A percentile compares a stretch with the other conserved stretches of the same genome.
These are phyloP conservation scores for Syncephalis plumigaleata DNA, from an alignment of 371 early-diverging fungal genomes.

Conservation along the genomic window DNA sequence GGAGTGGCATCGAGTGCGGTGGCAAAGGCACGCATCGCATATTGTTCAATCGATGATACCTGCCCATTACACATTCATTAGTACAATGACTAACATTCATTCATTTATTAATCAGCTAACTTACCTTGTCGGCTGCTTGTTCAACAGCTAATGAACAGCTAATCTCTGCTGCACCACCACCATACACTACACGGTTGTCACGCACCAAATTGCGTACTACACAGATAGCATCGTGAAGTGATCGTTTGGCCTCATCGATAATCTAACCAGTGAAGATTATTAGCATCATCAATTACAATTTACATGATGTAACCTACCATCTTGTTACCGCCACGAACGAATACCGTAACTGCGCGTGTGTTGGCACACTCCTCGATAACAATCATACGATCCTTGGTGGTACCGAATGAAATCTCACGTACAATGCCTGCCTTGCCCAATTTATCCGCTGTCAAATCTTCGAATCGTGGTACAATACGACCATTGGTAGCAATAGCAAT, in stretches of 20 bases:
- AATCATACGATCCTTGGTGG: constrained; percentile 97
- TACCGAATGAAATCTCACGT: constrained; percentile 92
- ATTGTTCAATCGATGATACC: constrained; percentile 87
- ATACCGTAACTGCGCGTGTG: constrained; percentile 93
- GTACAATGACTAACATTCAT: neutral
- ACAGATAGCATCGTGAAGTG: constrained; percentile 98
- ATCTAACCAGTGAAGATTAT: constrained; percentile 26
- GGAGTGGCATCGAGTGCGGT: constrained; percentile 96
- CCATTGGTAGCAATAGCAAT: constrained; percentile 99
- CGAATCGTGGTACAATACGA: constrained; percentile 98
- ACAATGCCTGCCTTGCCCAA: constrained; percentile 90
- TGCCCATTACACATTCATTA: constrained; percentile 7
- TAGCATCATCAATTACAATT: too few species aligned
- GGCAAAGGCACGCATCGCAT: constrained; percentile 96
- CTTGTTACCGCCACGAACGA: constrained; percentile 98
- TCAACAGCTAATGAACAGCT: constrained; percentile 85
- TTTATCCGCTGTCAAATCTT: constrained; percentile 83
- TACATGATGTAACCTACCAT: constrained; percentile 28
- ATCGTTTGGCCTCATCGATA: constrained; percentile 99
- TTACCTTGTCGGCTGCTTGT: constrained; percentile 77
- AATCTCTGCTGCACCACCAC: constrained; percentile 99
- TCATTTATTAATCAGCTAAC: constrained; percentile 3
- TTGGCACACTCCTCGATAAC: constrained; percentile 98
- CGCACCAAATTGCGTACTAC: constrained; percentile 96
- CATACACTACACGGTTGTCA: constrained; percentile 97